A percentile compares a stretch with the other conserved stretches of the same genome.
Evolutionary conservation across 1,284 basidiomycete genomes (phyloP).

Genomic region (Ganoderma lingzhi): DNA sequence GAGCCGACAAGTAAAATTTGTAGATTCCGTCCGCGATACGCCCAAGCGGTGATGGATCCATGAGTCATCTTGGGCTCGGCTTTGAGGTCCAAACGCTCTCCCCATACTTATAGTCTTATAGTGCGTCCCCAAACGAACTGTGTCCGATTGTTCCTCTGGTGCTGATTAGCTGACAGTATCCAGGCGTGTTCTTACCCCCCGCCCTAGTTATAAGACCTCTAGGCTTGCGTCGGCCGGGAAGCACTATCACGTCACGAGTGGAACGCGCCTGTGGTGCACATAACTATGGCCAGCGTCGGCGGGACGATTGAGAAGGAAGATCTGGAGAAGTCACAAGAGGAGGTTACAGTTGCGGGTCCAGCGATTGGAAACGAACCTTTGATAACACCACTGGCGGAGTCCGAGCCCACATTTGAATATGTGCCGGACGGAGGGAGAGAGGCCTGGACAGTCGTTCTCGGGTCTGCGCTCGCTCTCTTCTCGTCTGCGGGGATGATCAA

Average conservation of each 20-base stretch:
- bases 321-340: constrained; percentile 10
- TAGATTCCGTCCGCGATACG: not conserved
- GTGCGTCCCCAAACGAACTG: not conserved
- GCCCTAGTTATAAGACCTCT: not conserved
- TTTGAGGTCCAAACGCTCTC: not conserved
- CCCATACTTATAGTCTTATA: not conserved
- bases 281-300: not conserved
- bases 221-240: not conserved
- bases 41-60: not conserved
- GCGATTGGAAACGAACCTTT: not conserved
- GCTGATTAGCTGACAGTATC: not conserved
- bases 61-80: not conserved
- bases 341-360: constrained; percentile 4
- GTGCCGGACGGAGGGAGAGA: constrained; percentile 42
- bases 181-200: not conserved
- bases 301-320: not conserved
- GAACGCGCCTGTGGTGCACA: not conserved
- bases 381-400: not conserved
- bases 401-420: constrained; percentile 20
- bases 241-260: not conserved
- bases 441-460: constrained; percentile 44
- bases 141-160: not conserved
- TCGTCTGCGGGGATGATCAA: constrained; percentile 46
- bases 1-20: not conserved
- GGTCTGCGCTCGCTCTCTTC: constrained; percentile 42